Evolutionary conservation across 148 eudicot species (phyloP).

Genomic region (Persicaria maculosa): DNA sequence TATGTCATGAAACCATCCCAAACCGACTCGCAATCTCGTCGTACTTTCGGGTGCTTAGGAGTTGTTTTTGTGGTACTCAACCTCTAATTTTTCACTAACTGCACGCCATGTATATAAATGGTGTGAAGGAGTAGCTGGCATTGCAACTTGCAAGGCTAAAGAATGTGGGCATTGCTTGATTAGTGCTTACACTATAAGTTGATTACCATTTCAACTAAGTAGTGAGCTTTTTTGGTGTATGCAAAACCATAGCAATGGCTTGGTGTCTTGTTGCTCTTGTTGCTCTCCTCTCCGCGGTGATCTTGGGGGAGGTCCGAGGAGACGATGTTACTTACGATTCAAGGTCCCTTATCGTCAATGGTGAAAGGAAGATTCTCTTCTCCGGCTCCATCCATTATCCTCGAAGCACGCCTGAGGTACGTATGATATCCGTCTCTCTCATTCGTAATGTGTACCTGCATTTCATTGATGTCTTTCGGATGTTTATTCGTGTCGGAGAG

Average conservation of each 20-base stretch:
- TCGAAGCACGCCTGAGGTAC: slow-evolving; percentile 87
- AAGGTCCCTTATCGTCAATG: slow-evolving; percentile 43
- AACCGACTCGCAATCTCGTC: background rate
- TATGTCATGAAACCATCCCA: background rate
- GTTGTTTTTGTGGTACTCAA: slow-evolving; percentile 1
- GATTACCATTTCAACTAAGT: background rate
- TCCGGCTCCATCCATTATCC: slow-evolving; percentile 95
- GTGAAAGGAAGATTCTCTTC: slow-evolving; percentile 65
- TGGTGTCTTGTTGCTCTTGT: background rate
- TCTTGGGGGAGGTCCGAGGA: background rate
- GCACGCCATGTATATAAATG: background rate
- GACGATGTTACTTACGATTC: background rate
- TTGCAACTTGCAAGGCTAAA: slow-evolving; percentile 4
- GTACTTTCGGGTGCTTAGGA: background rate
- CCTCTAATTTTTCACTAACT: slow-evolving; percentile 8
- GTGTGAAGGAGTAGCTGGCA: background rate
- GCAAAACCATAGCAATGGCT: background rate
- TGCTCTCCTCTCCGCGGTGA: background rate
- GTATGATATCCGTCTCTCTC: background rate
- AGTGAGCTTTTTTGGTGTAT: slow-evolving; percentile 1
- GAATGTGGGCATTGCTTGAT: slow-evolving; percentile 4
- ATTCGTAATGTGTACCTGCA: background rate
- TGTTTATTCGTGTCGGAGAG: background rate
- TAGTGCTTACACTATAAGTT: slow-evolving; percentile 8
- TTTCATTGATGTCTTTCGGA: background rate